Base-by-base conservation (phyloP, 2,329 filamentous ascomycete genomes). In the Colletotrichum cuscutae region DNA sequence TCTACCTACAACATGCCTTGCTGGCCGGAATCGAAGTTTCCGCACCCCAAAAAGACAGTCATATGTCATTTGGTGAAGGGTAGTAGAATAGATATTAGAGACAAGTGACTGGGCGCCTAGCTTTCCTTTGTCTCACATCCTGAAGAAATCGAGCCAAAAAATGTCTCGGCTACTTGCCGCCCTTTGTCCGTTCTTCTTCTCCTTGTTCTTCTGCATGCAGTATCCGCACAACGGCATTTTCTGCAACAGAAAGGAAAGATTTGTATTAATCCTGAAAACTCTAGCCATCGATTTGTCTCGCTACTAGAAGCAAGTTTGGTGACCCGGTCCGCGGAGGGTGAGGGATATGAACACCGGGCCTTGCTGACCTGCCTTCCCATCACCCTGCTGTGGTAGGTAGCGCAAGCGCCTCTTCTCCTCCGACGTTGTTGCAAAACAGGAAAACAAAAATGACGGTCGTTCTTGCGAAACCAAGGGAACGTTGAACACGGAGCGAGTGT, bases 241-340 rank as follows among this genome's bases (percentile, higher is more conserved):
- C 22, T 15, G 26, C 37, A 57, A 15, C 22, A 37, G 12, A 19
- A 42, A 42, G 15, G 30, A 32, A 62, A 52, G 28, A 56, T 19
- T 65, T 65, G 32, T 65, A 73, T 73, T 73, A 71, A 65, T 73
- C 60, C 59, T 65, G 49, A 57, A 57, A 19, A 62, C 52, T 69
- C 52, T 58, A 28, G 22, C 37, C 46, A 19, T 49, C 42, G 7
- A 22, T n/a, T 26, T 32, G 22, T 37, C 6, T 52, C 57, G 49
- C 49, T 52, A 62, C 64, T 49, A 32, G 53, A 49, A 67, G 57
- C 35, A 24, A 24, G 28, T 65, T 60, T 46, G 37, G 32, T 46
- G 37, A 52, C 62, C 26, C 26, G 13, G 52, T 62, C n/a, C 12
- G 26, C 28, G 42, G n/a, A 19, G 26, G 26, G 26, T 5, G 22